These are phyloP conservation scores for Solanum hybrid DNA, from an alignment of 305 asterid species.

Conservation along the genomic window DNA sequence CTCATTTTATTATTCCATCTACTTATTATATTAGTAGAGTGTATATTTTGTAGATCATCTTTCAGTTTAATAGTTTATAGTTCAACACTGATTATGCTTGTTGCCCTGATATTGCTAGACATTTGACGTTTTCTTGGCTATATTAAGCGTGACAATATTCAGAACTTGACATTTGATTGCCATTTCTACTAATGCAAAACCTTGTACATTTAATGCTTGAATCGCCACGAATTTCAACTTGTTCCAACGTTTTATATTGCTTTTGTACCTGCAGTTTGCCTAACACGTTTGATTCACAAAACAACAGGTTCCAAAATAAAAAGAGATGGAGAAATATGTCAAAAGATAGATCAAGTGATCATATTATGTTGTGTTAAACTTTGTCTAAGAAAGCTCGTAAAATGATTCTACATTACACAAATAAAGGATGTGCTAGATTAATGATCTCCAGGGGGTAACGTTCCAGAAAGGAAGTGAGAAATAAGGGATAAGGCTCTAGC, in stretches of 20 bases:
- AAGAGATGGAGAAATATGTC: not conserved
- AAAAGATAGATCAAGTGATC: not conserved
- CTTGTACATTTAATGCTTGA: not conserved
- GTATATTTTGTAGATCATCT: not conserved
- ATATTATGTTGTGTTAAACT: not conserved
- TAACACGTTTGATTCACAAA: not conserved
- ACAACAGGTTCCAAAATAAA: not conserved
- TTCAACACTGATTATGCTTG: not conserved
- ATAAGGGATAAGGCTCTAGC: slow-evolving; percentile 23
- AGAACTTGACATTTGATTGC: not conserved
- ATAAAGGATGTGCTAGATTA: not conserved
- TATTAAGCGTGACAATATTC: not conserved
- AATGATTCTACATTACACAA: not conserved
- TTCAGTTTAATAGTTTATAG: not conserved
- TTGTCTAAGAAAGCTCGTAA: not conserved
- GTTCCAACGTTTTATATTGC: not conserved
- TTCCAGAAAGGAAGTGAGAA: slow-evolving; percentile 20
- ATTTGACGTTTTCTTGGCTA: not conserved
- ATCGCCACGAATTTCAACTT: not conserved
- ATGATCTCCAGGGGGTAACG: not conserved
- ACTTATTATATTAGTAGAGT: not conserved
- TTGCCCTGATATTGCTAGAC: not conserved
- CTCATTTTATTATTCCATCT: not conserved
- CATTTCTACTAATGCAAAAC: not conserved
- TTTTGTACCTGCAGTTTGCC: not conserved